Conservation (phyloP, 2,329 filamentous ascomycete species). For the Sphaerulina vaccinii region DNA sequence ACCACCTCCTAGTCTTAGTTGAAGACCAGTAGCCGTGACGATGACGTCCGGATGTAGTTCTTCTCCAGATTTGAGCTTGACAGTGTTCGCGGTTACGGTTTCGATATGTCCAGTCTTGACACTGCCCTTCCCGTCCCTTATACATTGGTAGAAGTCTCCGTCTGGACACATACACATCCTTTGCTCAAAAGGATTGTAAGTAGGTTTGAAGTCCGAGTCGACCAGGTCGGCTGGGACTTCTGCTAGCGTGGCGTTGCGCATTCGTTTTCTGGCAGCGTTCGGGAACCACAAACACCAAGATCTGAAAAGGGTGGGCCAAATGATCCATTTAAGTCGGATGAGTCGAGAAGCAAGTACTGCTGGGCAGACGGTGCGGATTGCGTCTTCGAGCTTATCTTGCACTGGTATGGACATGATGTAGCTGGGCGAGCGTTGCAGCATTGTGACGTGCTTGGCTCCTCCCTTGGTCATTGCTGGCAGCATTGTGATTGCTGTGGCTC, state of each 20-base stretch:
- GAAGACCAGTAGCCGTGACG: neutral
- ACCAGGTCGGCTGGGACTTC: neutral
- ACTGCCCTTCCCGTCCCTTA: conserved; percentile 45
- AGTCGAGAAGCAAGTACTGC: conserved; percentile 28
- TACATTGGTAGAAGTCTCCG: conserved; percentile 52
- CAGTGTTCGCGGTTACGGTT: conserved; percentile 46
- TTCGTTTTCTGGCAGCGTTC: neutral
- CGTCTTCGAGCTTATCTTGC: conserved; percentile 31
- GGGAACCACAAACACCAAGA: conserved; percentile 18
- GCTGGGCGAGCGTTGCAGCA: conserved; percentile 75
- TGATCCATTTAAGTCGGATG: conserved; percentile 38
- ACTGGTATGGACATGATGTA: conserved; percentile 48
- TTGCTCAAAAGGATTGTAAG: conserved; percentile 60
- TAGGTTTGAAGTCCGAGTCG: conserved; percentile 46
- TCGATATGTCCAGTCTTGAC: conserved; percentile 55
- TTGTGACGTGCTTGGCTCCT: conserved; percentile 67
- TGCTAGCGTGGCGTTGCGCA: neutral
- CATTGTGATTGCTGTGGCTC: conserved; percentile 77
- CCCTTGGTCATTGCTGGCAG: conserved; percentile 66
- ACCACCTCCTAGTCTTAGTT: neutral
- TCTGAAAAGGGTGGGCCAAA: conserved; percentile 36
- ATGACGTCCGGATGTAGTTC: neutral
- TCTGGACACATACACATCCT: conserved; percentile 63
- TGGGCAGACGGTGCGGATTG: conserved; percentile 26
- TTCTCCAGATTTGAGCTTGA: conserved; percentile 46